Base-by-base conservation (phyloP, 1,284 basidiomycete genomes). In the Dichomitus squalens region DNA sequence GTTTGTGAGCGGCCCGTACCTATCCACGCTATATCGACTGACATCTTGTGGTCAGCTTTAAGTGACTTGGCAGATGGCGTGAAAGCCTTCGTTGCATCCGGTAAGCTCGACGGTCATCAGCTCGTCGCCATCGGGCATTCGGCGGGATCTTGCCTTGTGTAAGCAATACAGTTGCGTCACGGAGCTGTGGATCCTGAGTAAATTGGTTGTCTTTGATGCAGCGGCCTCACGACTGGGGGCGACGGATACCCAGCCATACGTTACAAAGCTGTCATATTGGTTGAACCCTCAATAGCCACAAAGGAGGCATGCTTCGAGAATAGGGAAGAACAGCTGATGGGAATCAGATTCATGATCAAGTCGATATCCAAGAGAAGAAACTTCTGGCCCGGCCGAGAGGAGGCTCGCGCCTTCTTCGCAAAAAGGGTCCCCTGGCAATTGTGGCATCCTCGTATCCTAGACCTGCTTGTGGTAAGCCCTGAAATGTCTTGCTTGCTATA, bases 91-190 rank as follows among this genome's bases (percentile, higher is more conserved):
- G 35, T 60, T 29, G 46, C 58, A n/a, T 53, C 64, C 7, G 44
- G 47, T 12, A 27, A 61, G 20, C 47, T 64, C 12, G n/a, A 56
- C 4, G 60, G 59, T 3, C 64, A 66, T 57, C 49, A 55, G 14
- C 25, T 70, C 5, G 52, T 69, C 16, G 63, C 53, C n/a, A 52
- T 69, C 31, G 69, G 69, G 4, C 69, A 70, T 52, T 68, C 68
- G 2, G 50, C 64, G 2, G 69, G 69, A 3, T 61, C 63, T 4
- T 61, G 62, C 14, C 59, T 63, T 4, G 48, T 60, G 69, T 69
- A 23, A 48, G 67, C 58, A 8, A n/a, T 7, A 21, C 27, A 11
- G 12, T 47, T 12, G 3, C 27, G 18, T 3, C 4, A 4, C 6
- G 18, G 27, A 25, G 23, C 14, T 41, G 9, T 16, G 11, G 20